These are phyloP conservation scores for Rhizopogon vesiculosus DNA, from an alignment of 768 basidiomycete species.

Conservation along the genomic window DNA sequence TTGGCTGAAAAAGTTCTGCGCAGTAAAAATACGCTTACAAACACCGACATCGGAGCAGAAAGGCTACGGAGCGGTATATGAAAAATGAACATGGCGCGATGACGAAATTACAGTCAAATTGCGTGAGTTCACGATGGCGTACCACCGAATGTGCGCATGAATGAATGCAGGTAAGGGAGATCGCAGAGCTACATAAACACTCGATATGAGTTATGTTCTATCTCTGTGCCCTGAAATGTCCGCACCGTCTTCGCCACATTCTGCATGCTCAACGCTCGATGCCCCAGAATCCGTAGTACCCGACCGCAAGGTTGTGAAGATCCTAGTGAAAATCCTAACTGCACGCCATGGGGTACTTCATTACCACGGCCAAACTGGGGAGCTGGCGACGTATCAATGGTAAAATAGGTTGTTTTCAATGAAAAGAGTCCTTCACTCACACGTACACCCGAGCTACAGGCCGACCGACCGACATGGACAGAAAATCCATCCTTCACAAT, in stretches of 20 bases:
- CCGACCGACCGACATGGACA: background rate
- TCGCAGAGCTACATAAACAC: background rate
- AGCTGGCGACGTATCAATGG: background rate
- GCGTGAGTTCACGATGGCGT: too few relatives aligned
- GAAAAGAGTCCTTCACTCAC: background rate
- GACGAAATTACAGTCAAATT: too few relatives aligned
- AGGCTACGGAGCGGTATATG: too few relatives aligned
- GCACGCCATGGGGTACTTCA: background rate
- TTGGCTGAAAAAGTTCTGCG: too few relatives aligned
- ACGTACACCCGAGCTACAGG: background rate
- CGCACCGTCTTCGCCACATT: background rate
- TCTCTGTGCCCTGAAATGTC: background rate
- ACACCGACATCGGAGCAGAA: too few relatives aligned
- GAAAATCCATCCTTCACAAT: background rate
- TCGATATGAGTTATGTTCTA: background rate
- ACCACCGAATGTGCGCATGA: too few relatives aligned
- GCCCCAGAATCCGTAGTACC: background rate
- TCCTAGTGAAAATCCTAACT: background rate
- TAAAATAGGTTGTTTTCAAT: background rate
- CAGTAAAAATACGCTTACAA: too few relatives aligned
- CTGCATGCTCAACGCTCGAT: background rate
- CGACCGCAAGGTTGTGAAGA: background rate
- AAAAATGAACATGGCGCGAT: too few relatives aligned
- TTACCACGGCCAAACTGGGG: background rate
- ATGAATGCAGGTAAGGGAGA: too few relatives aligned